phyloP scores from a whole-genome alignment of 164 flowering plant genomes.

The Aristolochia contorta region DNA sequence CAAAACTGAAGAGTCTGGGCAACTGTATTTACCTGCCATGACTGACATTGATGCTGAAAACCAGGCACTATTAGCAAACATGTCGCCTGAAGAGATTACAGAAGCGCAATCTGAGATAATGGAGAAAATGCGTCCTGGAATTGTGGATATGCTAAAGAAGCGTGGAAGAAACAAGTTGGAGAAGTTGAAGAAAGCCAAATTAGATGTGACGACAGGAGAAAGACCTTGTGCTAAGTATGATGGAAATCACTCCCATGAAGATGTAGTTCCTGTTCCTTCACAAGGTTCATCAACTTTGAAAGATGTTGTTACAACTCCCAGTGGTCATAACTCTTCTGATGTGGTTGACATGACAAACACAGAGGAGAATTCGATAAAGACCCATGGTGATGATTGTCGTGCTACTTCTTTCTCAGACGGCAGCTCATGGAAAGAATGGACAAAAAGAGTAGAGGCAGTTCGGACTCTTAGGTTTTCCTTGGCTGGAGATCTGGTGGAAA shows the following conservation, averaged over 20 bases:
- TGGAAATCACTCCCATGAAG: constrained; percentile 11
- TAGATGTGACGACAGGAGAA: constrained; percentile 7
- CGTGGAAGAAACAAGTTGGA: constrained; percentile 48
- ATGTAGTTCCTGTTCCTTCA: too few relatives aligned
- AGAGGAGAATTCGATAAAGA: constrained; percentile 2
- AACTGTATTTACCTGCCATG: constrained; percentile 25
- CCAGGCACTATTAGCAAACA: constrained; percentile 37
- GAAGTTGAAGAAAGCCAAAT: constrained; percentile 20
- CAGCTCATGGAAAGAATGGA: constrained; percentile 68
- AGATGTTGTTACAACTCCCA: not conserved
- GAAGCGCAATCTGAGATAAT: constrained; percentile 75
- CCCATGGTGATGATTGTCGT: constrained; percentile 14
- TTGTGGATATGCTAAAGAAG: constrained; percentile 41
- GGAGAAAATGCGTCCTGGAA: constrained; percentile 56
- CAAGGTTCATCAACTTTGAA: constrained; percentile 2
- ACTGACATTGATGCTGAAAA: constrained; percentile 89
- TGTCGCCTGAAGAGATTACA: constrained; percentile 75
- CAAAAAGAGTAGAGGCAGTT: constrained; percentile 71
- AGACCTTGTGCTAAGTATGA: constrained; percentile 5
- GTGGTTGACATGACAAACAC: constrained; percentile 9
- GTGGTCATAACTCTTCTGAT: constrained; percentile 12
- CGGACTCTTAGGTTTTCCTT: constrained; percentile 71
- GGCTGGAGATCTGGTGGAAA: constrained; percentile 49
- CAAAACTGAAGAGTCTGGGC: constrained; percentile 14
- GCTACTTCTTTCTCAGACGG: constrained; percentile 11